A percentile compares a stretch with the other conserved stretches of the same genome.
These are phyloP conservation scores for Teratosphaeria viscida DNA, from an alignment of 2,329 filamentous ascomycete genomes.

Conservation along the genomic window DNA sequence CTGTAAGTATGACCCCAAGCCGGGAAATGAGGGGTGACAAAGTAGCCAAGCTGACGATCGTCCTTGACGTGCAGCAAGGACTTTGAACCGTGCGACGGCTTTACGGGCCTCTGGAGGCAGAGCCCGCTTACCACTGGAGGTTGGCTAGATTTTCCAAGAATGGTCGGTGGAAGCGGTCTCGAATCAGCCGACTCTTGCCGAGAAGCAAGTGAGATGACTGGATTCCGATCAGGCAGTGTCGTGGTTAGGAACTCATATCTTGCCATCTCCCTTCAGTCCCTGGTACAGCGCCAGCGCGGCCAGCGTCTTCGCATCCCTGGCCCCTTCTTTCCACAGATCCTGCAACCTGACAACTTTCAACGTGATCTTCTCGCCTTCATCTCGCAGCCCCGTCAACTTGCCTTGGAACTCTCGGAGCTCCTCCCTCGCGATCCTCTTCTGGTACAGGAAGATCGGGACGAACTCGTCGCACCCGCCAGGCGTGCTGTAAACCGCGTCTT, in stretches of 20 bases:
- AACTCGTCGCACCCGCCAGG: slow-evolving; percentile 50
- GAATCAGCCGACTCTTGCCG: too few species aligned
- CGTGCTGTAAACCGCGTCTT: slow-evolving; percentile 43
- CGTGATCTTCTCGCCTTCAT: slow-evolving; percentile 49
- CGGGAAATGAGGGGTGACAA: too few species aligned
- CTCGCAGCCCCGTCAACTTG: slow-evolving; percentile 43
- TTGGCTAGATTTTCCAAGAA: too few species aligned
- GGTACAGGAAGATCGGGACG: slow-evolving; percentile 45
- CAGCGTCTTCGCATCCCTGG: slow-evolving; percentile 46
- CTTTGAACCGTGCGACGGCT: too few species aligned
- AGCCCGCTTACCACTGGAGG: too few species aligned
- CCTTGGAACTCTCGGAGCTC: slow-evolving; percentile 43
- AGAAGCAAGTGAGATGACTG: too few species aligned
- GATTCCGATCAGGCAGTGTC: too few species aligned
- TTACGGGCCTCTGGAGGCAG: too few species aligned
- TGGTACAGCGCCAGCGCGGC: slow-evolving; percentile 47
- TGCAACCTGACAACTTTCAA: slow-evolving; percentile 43
- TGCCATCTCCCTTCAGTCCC: slow-evolving; percentile 39
- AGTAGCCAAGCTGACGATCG: too few species aligned
- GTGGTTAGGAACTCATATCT: slow-evolving; percentile 20
- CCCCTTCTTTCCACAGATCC: slow-evolving; percentile 44
- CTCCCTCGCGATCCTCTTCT: slow-evolving; percentile 40
- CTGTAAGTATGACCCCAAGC: too few species aligned
- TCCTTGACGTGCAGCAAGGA: too few species aligned
- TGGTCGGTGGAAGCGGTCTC: too few species aligned